Conservation (phyloP, 225 moss, liverwort and hornwort genomes). For the Bryum argenteum region DNA sequence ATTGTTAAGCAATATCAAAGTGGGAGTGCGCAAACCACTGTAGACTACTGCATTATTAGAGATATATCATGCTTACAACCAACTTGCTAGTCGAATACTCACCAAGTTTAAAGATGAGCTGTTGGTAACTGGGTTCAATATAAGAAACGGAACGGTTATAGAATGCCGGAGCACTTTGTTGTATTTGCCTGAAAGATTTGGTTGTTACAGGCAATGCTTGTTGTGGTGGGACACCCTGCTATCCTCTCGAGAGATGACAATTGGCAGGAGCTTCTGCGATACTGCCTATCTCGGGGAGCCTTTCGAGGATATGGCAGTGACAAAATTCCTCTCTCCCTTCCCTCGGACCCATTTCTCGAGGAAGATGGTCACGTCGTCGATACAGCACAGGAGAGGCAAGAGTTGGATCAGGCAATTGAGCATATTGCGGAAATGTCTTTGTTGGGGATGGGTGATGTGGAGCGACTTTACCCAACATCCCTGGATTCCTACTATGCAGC, state of each 20-base stretch:
- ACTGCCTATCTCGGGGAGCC: conserved; percentile 56
- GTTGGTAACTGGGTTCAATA: not conserved
- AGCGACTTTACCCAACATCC: conserved; percentile 54
- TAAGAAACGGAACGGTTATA: not conserved
- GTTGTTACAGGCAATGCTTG: conserved; percentile 60
- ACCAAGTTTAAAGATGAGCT: not conserved
- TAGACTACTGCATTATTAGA: not conserved
- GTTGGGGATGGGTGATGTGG: conserved; percentile 59
- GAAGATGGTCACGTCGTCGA: conserved; percentile 21
- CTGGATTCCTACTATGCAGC: conserved; percentile 64
- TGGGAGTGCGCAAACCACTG: not conserved
- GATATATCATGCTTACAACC: not conserved
- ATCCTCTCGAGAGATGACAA: conserved; percentile 61
- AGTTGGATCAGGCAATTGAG: conserved; percentile 46
- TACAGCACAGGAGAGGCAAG: conserved; percentile 34
- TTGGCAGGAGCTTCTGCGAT: conserved; percentile 61
- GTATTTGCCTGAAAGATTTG: not conserved
- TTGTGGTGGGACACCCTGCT: conserved; percentile 71
- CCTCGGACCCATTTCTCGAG: conserved; percentile 11
- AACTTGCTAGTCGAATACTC: not conserved
- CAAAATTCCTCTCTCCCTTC: conserved; percentile 35
- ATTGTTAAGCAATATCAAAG: not conserved
- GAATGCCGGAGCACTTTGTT: too few species aligned
- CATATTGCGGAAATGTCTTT: conserved; percentile 65
- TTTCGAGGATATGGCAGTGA: conserved; percentile 72